Base-by-base conservation (phyloP, 306 rosid genomes). In the Ochetophila trinervis region DNA sequence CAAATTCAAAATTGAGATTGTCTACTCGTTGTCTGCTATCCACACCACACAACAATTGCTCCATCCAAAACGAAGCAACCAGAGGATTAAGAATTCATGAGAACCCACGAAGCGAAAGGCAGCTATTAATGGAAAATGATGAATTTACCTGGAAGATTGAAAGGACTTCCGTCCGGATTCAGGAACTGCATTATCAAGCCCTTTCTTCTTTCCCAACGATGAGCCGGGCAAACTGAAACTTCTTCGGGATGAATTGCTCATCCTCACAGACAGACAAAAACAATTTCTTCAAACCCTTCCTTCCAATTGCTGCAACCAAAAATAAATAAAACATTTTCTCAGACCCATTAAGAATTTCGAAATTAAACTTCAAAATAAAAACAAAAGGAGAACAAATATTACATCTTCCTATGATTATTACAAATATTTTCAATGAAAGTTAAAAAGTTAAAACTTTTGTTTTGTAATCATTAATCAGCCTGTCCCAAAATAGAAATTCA, bases 191-290 rank as follows among this genome's bases (percentile, higher is more conserved):
- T 76, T 77, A 16, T 87, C 91, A 34, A 68, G 8, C 21, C n/a
- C 2, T 71, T 83, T 94, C 90, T 85, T 88, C 78, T 59, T 86
- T 9, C 61, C 58, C 21, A 51, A 10, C 45, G 84, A 66, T 52
- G 83, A 15, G 73, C 47, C 77, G 13, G 79, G 19, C 53, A 77
- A 27, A 4, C 93, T 80, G 47, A 53, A 27, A 54, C 83, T 82
- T 87, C 82, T 84, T 66, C 88, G 78, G 20, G 84, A 78, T 70
- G 89, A 70, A 68, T 74, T 80, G 0, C 91, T 24, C 97, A 88
- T 94, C 74, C 57, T 70, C 74, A 21, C 74, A 65, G 52, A 40
- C 16, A 40, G 70, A 35, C 60, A 42, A 37, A 58, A 6, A 56
- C 53, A 55, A 53, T 45, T 32, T 44, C 57, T 62, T 23, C 14